Base-by-base conservation (phyloP, 1,284 basidiomycete genomes). In the Sporisorium sorghi region DNA sequence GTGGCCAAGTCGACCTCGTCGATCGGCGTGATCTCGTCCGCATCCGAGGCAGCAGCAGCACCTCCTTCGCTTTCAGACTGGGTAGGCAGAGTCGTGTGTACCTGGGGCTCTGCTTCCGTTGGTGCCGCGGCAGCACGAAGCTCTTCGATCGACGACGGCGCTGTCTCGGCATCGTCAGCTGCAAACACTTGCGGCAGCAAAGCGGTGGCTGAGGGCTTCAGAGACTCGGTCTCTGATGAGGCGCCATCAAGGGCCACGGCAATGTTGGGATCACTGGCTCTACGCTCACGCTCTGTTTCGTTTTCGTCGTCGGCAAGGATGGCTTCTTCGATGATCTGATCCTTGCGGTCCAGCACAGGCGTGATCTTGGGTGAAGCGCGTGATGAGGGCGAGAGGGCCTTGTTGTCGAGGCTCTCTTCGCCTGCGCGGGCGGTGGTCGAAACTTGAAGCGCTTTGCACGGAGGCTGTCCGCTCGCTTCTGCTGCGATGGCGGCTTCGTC, bases 301-400 rank as follows among this genome's bases (percentile, higher is more conserved):
- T 30, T 19, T 26, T 62, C 69, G 23, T 75, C 73, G 3, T 74
- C 72, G 8, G 67, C 73, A 3, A 61, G 53, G 15, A 75, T 75
- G 33, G 73, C 73, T 40, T 75, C 73, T 35, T 75, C 73, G 56
- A 75, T 70, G 63, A 75, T 75, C 63, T 71, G 66, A 8, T 75
- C 67, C 40, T 70, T 63, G 43, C 63, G 66, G 19, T 64, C 62
- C 19, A 70, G 24, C 14, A 26, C n/a, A 1, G 73, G 59, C 1
- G 43, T 57, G 19, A 64, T 35, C 47, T 61, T 69, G 39, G 70
- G 70, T 21, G 71, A 73, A 1, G 33, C 47, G 21, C 71, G 59
- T 3, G 63, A 32, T 6, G 58, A 32, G 8, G 58, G 52, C 17
- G 58, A 61, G 5, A 60, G 17, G 19, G 42, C 37, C 19, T 60